Conservation (phyloP, 176 grass and related monocot species). For the Dactylis glomerata region DNA sequence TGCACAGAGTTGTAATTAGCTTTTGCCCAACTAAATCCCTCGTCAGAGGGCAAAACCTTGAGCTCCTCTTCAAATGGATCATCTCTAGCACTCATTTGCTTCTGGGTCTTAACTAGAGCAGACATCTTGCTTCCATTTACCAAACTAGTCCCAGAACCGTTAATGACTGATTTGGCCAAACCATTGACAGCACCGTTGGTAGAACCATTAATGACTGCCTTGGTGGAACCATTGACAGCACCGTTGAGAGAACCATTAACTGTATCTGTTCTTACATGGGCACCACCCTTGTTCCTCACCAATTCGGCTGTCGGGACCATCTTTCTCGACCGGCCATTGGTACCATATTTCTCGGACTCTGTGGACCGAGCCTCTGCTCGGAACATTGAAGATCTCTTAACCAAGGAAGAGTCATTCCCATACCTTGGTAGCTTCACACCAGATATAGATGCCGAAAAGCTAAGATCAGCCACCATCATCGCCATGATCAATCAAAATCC, state of each 20-base stretch:
- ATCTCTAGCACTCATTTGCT: conserved; percentile 29
- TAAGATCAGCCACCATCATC: conserved; percentile 63
- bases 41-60: conserved; percentile 88
- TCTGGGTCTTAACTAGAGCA: conserved; percentile 57
- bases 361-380: conserved; percentile 39
- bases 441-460: conserved; percentile 63
- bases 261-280: conserved; percentile 26
- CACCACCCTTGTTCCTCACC: conserved; percentile 41
- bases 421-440: conserved; percentile 48
- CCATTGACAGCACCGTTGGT: not conserved
- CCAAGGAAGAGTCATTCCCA: conserved; percentile 22
- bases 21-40: conserved; percentile 95
- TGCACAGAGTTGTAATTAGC: conserved; percentile 82
- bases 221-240: conserved; percentile 22
- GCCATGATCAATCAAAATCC: conserved; percentile 42
- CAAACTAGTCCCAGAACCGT: conserved; percentile 42
- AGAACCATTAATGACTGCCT: conserved; percentile 24
- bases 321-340: conserved; percentile 68
- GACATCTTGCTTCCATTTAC: conserved; percentile 63
- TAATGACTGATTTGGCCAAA: not conserved
- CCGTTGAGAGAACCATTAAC: conserved; percentile 45
- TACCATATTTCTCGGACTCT: conserved; percentile 54
- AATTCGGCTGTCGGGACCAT: conserved; percentile 78
- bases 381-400: conserved; percentile 40
- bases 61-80: conserved; percentile 62